These are phyloP conservation scores for Mycogone perniciosa DNA, from an alignment of 2,329 filamentous ascomycete species.

Conservation along the genomic window DNA sequence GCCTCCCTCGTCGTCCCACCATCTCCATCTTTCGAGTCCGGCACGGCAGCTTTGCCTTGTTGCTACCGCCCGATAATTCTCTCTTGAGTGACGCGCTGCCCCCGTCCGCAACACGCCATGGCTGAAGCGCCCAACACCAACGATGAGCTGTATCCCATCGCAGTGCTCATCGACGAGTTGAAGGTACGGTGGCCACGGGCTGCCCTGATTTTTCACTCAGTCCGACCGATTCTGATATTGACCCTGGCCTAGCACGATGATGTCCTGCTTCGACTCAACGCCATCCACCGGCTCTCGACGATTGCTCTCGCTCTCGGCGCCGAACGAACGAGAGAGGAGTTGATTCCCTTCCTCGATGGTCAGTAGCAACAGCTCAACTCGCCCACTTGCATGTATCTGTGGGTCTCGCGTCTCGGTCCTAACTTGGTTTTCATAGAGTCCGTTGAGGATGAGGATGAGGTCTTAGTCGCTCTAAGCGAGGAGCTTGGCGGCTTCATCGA, in stretches of 20 bases:
- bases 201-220: neutral
- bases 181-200: constrained; percentile 60
- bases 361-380: constrained; percentile 34
- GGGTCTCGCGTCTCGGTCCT: constrained; percentile 4
- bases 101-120: constrained; percentile 56
- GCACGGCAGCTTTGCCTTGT: constrained; percentile 8
- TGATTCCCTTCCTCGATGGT: constrained; percentile 99
- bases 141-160: constrained; percentile 99
- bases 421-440: constrained; percentile 59
- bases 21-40: constrained; percentile 1
- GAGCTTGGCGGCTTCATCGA: constrained; percentile 96
- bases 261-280: constrained; percentile 94
- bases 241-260: constrained; percentile 73
- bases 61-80: constrained; percentile 8
- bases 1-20: constrained; percentile 6
- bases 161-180: constrained; percentile 98
- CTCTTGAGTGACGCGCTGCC: constrained; percentile 24
- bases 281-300: constrained; percentile 94
- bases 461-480: constrained; percentile 92
- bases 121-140: constrained; percentile 82
- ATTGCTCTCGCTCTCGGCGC: constrained; percentile 94
- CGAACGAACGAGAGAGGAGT: constrained; percentile 94
- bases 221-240: constrained; percentile 21
- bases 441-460: constrained; percentile 97
- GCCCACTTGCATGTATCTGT: neutral